Evolutionary conservation across 2,329 filamentous ascomycete genomes (phyloP).

Genomic region (Xylaria sp.): DNA sequence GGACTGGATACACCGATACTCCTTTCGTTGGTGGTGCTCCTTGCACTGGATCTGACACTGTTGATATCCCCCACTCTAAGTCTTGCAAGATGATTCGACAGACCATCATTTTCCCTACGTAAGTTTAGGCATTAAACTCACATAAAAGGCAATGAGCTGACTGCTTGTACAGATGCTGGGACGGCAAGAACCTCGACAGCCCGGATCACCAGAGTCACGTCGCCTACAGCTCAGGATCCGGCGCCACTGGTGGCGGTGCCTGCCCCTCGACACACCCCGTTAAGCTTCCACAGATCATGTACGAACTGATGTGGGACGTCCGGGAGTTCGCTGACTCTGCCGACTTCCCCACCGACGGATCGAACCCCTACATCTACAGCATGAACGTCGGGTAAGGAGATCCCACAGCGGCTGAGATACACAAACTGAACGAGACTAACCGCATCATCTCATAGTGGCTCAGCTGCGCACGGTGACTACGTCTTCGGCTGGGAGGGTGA

Average conservation of each 20-base stretch:
- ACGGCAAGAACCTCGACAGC: conserved; percentile 59
- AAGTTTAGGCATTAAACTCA: conserved; percentile 34
- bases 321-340: conserved; percentile 54
- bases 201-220: conserved; percentile 61
- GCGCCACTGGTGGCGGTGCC: conserved; percentile 57
- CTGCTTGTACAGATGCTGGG: conserved; percentile 56
- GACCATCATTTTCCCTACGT: conserved; percentile 62
- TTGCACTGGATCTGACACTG: conserved; percentile 60
- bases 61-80: conserved; percentile 58
- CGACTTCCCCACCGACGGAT: conserved; percentile 57
- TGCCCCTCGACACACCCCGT: conserved; percentile 59
- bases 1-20: conserved; percentile 58
- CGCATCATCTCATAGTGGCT: conserved; percentile 46
- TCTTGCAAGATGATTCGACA: conserved; percentile 64
- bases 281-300: conserved; percentile 61
- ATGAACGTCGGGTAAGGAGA: conserved; percentile 55
- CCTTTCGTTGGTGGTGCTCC: conserved; percentile 61
- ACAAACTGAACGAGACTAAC: background rate
- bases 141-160: conserved; percentile 3
- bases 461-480: conserved; percentile 62
- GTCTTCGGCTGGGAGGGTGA: conserved; percentile 63
- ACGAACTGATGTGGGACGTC: conserved; percentile 60
- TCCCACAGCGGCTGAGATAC: conserved; percentile 22
- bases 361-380: conserved; percentile 56
- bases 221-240: conserved; percentile 56